phyloP scores from a whole-genome alignment of 2,329 filamentous ascomycete genomes.

The Aspergillus fijiensis region DNA sequence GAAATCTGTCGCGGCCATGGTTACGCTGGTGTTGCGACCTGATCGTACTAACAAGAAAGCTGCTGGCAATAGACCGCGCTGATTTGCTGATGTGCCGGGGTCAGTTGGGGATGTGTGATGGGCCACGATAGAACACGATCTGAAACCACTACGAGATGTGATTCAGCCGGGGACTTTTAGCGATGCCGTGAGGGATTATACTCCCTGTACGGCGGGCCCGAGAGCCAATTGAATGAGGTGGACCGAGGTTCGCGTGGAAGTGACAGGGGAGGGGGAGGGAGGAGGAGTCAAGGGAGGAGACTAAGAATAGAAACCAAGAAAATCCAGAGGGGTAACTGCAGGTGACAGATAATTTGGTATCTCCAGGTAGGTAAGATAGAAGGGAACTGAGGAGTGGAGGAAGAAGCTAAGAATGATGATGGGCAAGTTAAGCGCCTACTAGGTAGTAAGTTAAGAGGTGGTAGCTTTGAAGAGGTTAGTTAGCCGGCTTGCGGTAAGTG shows the following conservation, averaged over 20 bases:
- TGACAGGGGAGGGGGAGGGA: not conserved
- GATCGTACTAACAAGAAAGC: not conserved
- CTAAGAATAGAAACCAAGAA: not conserved
- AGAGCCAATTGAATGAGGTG: not conserved
- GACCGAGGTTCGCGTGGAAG: not conserved
- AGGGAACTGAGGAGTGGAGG: not conserved
- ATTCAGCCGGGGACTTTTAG: not conserved
- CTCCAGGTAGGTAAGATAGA: no score
- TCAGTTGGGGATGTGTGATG: not conserved
- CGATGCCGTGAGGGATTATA: not conserved
- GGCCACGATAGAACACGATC: not conserved
- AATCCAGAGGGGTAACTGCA: not conserved
- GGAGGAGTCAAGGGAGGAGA: not conserved
- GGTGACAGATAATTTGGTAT: no score
- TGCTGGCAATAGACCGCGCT: not conserved
- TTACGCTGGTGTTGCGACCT: not conserved
- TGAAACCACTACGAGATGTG: not conserved
- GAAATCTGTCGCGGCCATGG: slow-evolving; percentile 24
- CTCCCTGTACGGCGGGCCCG: not conserved
- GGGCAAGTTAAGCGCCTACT: slow-evolving; percentile 8
- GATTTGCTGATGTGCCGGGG: not conserved
- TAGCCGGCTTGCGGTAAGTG: not conserved
- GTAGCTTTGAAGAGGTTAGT: no score
- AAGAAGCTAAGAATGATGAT: not conserved
- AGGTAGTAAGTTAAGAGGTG: not conserved